Evolutionary conservation across 2,329 filamentous ascomycete genomes (phyloP).

Genomic region (Exophiala sp.): DNA sequence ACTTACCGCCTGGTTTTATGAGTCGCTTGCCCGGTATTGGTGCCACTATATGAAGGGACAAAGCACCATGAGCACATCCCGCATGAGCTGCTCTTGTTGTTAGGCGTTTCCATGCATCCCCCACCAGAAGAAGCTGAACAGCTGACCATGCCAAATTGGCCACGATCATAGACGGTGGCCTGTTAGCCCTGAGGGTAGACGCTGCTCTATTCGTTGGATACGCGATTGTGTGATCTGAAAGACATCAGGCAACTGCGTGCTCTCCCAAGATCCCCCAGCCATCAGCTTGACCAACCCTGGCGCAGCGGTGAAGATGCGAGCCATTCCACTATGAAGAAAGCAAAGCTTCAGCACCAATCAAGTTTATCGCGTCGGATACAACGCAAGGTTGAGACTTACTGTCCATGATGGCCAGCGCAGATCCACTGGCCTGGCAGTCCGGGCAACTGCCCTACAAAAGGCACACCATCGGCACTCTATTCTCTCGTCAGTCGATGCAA

Average conservation of each 20-base stretch:
- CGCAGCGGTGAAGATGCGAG: conserved; percentile 5
- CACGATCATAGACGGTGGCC: not conserved
- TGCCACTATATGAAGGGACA: too few species aligned
- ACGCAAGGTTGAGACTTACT: conserved; percentile 2
- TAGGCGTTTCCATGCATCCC: too few species aligned
- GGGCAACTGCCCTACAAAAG: conserved; percentile 3
- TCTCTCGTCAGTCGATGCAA: not conserved
- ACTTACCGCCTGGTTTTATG: too few species aligned
- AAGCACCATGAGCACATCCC: too few species aligned
- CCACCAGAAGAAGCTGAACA: too few species aligned
- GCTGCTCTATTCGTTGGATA: not conserved
- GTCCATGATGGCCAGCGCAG: conserved; percentile 5
- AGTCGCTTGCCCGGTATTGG: too few species aligned
- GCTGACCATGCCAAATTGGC: too few species aligned
- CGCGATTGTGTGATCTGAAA: conserved; percentile 3
- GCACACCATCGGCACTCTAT: conserved; percentile 3
- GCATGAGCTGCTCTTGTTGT: too few species aligned
- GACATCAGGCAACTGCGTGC: conserved; percentile 2
- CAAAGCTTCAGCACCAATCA: not conserved
- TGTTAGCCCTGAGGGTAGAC: not conserved
- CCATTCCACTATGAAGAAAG: conserved; percentile 4
- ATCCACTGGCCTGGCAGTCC: conserved; percentile 3
- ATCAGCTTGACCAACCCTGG: conserved; percentile 4
- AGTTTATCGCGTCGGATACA: not conserved
- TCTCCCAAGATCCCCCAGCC: conserved; percentile 2